Percentiles rank a stretch among this genome's conserved stretches.
Evolutionary conservation across 495 filamentous ascomycete genomes (phyloP).

Genomic region (Penicillium tannophilum): DNA sequence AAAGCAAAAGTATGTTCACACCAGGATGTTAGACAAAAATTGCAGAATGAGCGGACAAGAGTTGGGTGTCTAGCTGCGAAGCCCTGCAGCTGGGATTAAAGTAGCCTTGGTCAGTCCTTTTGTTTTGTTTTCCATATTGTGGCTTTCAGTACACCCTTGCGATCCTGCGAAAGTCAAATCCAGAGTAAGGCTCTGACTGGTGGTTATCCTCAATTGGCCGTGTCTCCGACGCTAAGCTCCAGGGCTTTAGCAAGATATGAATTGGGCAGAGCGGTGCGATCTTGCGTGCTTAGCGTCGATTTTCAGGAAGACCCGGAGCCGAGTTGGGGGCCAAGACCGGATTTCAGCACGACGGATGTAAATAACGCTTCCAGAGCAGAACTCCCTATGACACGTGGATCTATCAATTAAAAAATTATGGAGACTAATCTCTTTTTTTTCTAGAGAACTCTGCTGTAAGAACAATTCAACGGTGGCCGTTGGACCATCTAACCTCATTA

Average conservation of each 20-base stretch:
- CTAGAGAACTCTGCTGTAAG: too few species aligned
- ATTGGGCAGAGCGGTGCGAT: background rate
- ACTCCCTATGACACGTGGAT: too few species aligned
- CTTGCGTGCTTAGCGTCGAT: background rate
- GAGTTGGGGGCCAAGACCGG: background rate
- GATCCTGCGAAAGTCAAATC: background rate
- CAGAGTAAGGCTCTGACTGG: background rate
- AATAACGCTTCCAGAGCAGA: background rate
- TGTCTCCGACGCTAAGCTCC: background rate
- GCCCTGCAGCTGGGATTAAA: background rate
- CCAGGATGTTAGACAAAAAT: background rate
- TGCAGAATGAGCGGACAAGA: too few species aligned
- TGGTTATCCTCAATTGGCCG: background rate
- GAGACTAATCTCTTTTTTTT: too few species aligned
- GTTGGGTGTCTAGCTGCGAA: too few species aligned
- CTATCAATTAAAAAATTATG: too few species aligned
- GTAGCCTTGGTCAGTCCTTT: too few species aligned
- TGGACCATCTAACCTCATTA: too few species aligned
- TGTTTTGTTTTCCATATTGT: background rate
- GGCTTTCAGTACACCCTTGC: background rate
- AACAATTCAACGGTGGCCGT: too few species aligned
- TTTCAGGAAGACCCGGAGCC: background rate
- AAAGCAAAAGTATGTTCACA: background rate
- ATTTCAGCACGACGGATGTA: background rate
- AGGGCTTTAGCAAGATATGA: background rate